phyloP scores from a whole-genome alignment of 371 early-diverging fungal genomes.

The Actinomortierella wolfii region DNA sequence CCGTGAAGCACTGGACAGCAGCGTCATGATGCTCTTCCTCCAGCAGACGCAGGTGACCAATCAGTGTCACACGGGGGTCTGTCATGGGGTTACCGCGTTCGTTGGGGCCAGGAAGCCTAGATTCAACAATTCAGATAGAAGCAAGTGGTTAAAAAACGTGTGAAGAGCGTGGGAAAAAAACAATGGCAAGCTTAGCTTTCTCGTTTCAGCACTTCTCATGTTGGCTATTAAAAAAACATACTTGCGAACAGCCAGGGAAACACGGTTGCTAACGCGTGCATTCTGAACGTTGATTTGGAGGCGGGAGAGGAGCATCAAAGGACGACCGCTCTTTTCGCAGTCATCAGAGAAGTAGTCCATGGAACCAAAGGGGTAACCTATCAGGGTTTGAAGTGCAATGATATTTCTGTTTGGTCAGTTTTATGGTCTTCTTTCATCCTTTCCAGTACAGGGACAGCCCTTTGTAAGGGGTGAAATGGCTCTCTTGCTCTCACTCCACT shows the following conservation, averaged over 20 bases:
- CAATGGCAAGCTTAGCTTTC: slow-evolving; percentile 43
- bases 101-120: slow-evolving; percentile 20
- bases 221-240: slow-evolving; percentile 2
- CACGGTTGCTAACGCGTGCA: slow-evolving; percentile 26
- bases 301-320: slow-evolving; percentile 51
- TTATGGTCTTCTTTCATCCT: too few relatives aligned
- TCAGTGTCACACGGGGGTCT: slow-evolving; percentile 55
- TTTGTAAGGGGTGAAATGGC: too few relatives aligned
- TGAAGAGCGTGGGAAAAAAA: slow-evolving; percentile 15
- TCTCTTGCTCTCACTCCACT: too few relatives aligned
- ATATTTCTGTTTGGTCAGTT: too few relatives aligned
- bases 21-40: slow-evolving; percentile 35
- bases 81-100: slow-evolving; percentile 47
- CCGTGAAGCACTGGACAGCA: slow-evolving; percentile 46
- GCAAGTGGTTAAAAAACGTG: slow-evolving; percentile 18
- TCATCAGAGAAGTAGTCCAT: slow-evolving; percentile 60
- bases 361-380: slow-evolving; percentile 59
- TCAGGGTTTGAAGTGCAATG: too few relatives aligned
- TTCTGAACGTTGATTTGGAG: slow-evolving; percentile 51
- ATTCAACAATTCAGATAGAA: neutral
- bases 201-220: slow-evolving; percentile 3
- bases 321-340: slow-evolving; percentile 51
- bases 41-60: slow-evolving; percentile 49
- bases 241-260: slow-evolving; percentile 39
- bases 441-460: too few relatives aligned